phyloP scores from a whole-genome alignment of 1,284 basidiomycete species.

The Apiotrichum mycotoxinovorans region DNA sequence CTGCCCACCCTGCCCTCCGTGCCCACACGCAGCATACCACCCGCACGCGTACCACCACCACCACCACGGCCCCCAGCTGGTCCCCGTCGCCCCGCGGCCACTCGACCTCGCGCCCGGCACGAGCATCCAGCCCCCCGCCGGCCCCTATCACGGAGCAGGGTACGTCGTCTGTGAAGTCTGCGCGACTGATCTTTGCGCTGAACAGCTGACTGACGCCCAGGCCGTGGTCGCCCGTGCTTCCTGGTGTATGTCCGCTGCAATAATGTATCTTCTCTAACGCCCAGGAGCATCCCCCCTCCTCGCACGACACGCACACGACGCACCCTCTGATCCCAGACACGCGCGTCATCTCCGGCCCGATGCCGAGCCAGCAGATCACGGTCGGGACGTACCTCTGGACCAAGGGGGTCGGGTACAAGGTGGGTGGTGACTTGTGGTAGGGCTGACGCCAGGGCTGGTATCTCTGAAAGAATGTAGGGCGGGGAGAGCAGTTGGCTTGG shows the following conservation, averaged over 20 bases:
- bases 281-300: neutral
- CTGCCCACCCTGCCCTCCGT: no score
- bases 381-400: neutral
- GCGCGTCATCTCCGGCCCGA: neutral
- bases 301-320: no score
- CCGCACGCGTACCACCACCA: neutral
- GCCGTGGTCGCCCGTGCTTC: neutral
- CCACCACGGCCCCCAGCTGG: neutral
- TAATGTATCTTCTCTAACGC: neutral
- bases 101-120: neutral
- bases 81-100: neutral
- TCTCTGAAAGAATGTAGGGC: neutral
- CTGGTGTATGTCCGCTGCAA: neutral
- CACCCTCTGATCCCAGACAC: neutral
- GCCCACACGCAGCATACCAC: neutral
- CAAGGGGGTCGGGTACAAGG: neutral
- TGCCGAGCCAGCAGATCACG: neutral
- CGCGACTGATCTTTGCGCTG: no score
- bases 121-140: neutral
- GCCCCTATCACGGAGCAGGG: neutral
- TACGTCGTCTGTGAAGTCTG: neutral
- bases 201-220: neutral
- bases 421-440: neutral
- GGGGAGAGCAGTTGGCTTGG: no score
- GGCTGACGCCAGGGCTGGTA: neutral